Evolutionary conservation across 257 asterid species (phyloP).

Genomic region (Haberlea rhodopensis): DNA sequence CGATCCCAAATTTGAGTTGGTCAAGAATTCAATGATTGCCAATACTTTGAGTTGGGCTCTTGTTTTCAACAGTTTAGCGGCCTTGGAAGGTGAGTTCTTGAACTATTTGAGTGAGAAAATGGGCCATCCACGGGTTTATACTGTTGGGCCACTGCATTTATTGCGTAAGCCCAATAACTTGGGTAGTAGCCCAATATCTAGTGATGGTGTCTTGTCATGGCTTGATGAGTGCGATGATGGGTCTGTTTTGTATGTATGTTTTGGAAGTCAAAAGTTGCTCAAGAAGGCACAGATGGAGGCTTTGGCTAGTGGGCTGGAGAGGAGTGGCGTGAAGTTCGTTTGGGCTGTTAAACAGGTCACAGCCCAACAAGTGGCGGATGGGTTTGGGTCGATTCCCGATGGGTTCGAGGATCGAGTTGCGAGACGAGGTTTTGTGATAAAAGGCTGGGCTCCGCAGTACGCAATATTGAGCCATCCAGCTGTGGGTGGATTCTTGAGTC

Average conservation of each 20-base stretch:
- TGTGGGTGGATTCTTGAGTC: conserved; percentile 61
- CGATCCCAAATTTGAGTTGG: conserved; percentile 24
- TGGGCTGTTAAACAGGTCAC: conserved; percentile 46
- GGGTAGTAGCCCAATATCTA: conserved; percentile 6
- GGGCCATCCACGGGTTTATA: conserved; percentile 46
- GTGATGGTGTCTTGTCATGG: conserved; percentile 35
- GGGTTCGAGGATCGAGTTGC: conserved; percentile 54
- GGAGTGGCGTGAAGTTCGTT: conserved; percentile 53
- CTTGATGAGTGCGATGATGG: conserved; percentile 43
- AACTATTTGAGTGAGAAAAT: conserved; percentile 28
- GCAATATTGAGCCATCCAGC: conserved; percentile 58
- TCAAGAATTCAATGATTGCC: conserved; percentile 37
- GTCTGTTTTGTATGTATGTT: conserved; percentile 65
- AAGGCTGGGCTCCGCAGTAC: conserved; percentile 77
- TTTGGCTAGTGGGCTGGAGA: conserved; percentile 54
- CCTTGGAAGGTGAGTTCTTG: conserved; percentile 50
- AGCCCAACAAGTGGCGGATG: conserved; percentile 47
- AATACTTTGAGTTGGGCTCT: conserved; percentile 54
- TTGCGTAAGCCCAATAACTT: conserved; percentile 25
- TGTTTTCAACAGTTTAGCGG: conserved; percentile 48
- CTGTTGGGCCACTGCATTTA: conserved; percentile 56
- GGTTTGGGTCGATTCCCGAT: conserved; percentile 43
- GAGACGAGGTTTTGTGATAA: conserved; percentile 46
- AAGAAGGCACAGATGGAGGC: conserved; percentile 60
- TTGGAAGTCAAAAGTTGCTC: conserved; percentile 67